phyloP scores from a whole-genome alignment of 805 yeast genomes.

The Suhomyces sp. region DNA sequence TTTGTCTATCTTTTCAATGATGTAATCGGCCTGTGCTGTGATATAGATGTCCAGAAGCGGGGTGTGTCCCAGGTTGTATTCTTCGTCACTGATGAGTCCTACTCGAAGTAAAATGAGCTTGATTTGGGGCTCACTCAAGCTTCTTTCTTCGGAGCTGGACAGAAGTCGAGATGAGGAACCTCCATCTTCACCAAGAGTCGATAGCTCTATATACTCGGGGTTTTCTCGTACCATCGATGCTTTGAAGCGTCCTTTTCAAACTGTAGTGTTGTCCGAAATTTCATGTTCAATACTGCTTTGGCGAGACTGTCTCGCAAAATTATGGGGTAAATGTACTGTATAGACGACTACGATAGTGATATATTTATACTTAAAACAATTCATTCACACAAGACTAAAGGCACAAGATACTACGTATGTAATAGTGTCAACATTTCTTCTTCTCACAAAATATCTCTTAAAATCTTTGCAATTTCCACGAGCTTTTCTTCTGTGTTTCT shows the following conservation, averaged over 20 bases:
- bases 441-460: conserved; percentile 2
- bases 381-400: too few relatives aligned
- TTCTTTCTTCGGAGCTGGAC: not conserved
- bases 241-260: not conserved
- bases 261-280: not conserved
- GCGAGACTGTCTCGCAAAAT: too few relatives aligned
- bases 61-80: conserved; percentile 2
- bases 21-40: conserved; percentile 16
- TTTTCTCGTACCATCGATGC: not conserved
- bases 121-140: conserved; percentile 5
- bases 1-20: conserved; percentile 30
- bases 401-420: too few relatives aligned
- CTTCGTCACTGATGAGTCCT: conserved; percentile 12
- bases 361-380: too few relatives aligned
- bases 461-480: conserved; percentile 15
- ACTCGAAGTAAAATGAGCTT: conserved; percentile 10
- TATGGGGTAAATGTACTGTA: too few relatives aligned
- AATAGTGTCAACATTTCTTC: too few relatives aligned
- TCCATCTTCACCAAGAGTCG: conserved; percentile 1
- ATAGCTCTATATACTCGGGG: conserved; percentile 7
- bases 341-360: too few relatives aligned
- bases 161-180: too few relatives aligned
- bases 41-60: conserved; percentile 2
- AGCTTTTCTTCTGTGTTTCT: conserved; percentile 20
- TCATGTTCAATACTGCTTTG: too few relatives aligned